phyloP scores from a whole-genome alignment of 2,329 filamentous ascomycete species.

The Amauroascus verrucosus region DNA sequence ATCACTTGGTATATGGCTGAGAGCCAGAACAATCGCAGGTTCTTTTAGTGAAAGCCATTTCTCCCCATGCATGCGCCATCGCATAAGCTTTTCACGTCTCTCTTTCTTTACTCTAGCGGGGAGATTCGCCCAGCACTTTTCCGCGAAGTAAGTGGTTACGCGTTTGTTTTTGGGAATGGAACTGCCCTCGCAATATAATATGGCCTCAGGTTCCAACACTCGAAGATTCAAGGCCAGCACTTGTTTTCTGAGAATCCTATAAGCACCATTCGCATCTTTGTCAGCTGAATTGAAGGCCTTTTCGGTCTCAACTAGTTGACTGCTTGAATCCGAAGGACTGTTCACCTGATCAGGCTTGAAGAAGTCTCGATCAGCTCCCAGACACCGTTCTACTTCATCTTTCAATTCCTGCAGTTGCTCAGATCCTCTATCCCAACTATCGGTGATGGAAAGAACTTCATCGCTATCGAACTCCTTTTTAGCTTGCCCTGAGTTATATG shows the following conservation, averaged over 20 bases:
- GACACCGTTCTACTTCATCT: neutral
- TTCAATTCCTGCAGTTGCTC: neutral
- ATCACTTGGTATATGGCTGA: neutral
- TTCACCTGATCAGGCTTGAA: neutral
- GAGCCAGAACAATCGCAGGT: neutral
- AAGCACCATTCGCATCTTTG: neutral
- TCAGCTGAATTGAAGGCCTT: neutral
- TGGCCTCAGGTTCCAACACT: neutral
- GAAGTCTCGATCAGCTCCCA: neutral
- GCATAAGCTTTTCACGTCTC: neutral
- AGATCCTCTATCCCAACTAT: neutral
- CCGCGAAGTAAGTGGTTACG: neutral
- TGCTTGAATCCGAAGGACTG: neutral
- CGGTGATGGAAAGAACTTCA: neutral
- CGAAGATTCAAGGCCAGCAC: neutral
- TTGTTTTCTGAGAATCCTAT: neutral
- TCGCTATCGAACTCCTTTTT: neutral
- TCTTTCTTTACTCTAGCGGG: neutral
- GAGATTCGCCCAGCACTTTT: constrained; percentile 1
- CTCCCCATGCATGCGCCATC: neutral
- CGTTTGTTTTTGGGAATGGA: neutral
- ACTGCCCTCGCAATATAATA: neutral
- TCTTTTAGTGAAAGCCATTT: constrained; percentile 2
- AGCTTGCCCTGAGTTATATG: neutral
- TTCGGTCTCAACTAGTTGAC: neutral